phyloP scores from a whole-genome alignment of 352 stramenopile species.

The Pythium phragmiticola region DNA sequence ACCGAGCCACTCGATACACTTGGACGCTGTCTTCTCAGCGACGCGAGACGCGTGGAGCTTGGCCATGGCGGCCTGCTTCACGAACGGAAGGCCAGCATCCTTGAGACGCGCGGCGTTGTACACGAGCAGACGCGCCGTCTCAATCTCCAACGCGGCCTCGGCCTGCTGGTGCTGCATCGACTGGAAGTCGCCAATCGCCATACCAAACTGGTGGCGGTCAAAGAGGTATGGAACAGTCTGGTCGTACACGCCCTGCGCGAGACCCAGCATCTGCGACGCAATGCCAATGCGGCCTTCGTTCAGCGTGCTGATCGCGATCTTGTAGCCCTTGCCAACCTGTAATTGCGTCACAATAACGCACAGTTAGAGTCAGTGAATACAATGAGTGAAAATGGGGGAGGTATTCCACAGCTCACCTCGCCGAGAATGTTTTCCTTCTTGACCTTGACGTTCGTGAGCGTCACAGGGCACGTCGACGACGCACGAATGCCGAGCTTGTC shows the following conservation, averaged over 20 bases:
- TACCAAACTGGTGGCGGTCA: constrained; percentile 95
- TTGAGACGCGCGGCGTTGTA: constrained; percentile 96
- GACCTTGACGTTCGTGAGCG: constrained; percentile 94
- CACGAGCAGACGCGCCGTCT: constrained; percentile 90
- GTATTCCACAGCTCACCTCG: constrained; percentile 50
- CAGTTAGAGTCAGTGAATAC: not conserved
- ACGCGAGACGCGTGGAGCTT: constrained; percentile 95
- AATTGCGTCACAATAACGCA: not conserved
- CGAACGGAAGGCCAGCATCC: constrained; percentile 92
- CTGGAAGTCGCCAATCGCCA: constrained; percentile 93
- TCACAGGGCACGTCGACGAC: constrained; percentile 95
- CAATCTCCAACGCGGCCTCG: constrained; percentile 93
- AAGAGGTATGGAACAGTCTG: constrained; percentile 95
- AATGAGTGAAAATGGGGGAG: not conserved
- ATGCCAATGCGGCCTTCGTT: constrained; percentile 97
- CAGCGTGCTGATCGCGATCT: constrained; percentile 97
- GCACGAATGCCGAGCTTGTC: constrained; percentile 96
- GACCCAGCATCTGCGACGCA: constrained; percentile 95
- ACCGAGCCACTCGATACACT: constrained; percentile 95
- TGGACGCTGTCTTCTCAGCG: constrained; percentile 94
- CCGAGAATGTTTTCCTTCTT: constrained; percentile 92
- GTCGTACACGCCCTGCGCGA: constrained; percentile 96
- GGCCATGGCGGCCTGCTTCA: constrained; percentile 97
- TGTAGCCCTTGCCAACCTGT: constrained; percentile 90
- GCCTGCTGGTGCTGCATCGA: constrained; percentile 97